Evolutionary conservation across 352 stramenopile species (phyloP).

Genomic region (Phytophthora fragariae): DNA sequence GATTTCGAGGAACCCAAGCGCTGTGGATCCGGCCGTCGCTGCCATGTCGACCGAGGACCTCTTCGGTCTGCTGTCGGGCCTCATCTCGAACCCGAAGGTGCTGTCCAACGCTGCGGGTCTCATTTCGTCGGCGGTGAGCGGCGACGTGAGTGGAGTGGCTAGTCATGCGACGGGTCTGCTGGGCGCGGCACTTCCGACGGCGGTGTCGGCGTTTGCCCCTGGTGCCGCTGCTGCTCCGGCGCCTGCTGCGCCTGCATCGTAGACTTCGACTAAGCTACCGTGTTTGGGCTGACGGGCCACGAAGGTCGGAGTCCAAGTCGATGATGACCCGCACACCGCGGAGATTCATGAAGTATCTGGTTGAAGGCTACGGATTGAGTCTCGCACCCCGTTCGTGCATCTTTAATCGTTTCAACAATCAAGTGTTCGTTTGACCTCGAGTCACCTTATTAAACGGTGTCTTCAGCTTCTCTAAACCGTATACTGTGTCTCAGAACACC

Average conservation of each 20-base stretch:
- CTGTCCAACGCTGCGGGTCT: background rate
- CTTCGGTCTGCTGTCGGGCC: constrained; percentile 8
- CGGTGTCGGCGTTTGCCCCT: background rate
- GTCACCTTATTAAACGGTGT: background rate
- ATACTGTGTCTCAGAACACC: constrained; percentile 29
- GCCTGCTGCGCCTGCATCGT: background rate
- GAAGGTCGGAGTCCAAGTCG: too few species aligned
- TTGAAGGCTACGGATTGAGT: background rate
- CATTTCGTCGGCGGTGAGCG: constrained; percentile 1
- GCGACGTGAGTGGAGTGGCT: constrained; percentile 3
- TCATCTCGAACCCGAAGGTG: constrained; percentile 7
- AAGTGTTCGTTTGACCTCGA: constrained; percentile 2
- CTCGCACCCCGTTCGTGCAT: background rate
- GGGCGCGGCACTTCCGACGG: constrained; percentile 1
- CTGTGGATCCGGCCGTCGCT: background rate
- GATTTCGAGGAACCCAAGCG: background rate
- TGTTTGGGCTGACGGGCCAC: background rate
- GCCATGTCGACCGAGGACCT: constrained; percentile 18
- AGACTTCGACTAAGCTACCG: background rate
- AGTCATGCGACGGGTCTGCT: constrained; percentile 1
- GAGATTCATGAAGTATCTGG: background rate
- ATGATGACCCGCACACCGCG: background rate
- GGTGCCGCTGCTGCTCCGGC: too few species aligned
- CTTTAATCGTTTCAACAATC: constrained; percentile 1
- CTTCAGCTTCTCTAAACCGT: constrained; percentile 3